Percentiles rank a stretch among this genome's conserved stretches.
phyloP scores from a whole-genome alignment of 192 early-diverging fungal species.

The Chytriomyces confervae region DNA sequence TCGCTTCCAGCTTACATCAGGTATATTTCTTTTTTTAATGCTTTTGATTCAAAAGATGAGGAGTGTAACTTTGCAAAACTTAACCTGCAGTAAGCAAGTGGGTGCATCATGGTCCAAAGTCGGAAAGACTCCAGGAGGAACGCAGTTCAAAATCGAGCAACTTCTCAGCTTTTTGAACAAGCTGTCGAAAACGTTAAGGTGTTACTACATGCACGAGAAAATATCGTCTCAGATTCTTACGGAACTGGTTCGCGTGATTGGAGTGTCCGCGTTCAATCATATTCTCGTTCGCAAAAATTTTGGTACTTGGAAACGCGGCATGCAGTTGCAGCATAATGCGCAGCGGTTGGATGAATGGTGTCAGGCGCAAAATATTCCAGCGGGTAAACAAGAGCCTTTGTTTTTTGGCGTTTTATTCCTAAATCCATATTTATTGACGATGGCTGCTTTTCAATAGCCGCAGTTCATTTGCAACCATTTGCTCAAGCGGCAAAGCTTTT shows the following conservation, averaged over 20 bases:
- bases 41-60: conserved; percentile 67
- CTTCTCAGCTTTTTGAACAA: conserved; percentile 92
- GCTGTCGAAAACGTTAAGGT: conserved; percentile 92
- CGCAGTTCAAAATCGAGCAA: conserved; percentile 96
- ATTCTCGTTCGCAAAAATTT: conserved; percentile 97
- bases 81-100: conserved; percentile 73
- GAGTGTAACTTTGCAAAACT: conserved; percentile 76
- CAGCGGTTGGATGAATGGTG: conserved; percentile 98
- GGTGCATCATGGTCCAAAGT: conserved; percentile 88
- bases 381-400: conserved; percentile 57
- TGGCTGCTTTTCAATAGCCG: conserved; percentile 38
- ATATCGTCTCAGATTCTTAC: conserved; percentile 92
- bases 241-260: conserved; percentile 92
- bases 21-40: conserved; percentile 34
- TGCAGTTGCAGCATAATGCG: conserved; percentile 98
- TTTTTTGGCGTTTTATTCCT: background rate
- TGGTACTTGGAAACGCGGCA: conserved; percentile 97
- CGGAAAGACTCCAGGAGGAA: conserved; percentile 72
- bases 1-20: conserved; percentile 87
- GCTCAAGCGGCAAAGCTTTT: conserved; percentile 96
- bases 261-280: conserved; percentile 95
- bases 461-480: conserved; percentile 88
- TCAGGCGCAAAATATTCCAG: conserved; percentile 89
- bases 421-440: conserved; percentile 3
- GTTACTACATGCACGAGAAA: conserved; percentile 92